A percentile compares a stretch with the other conserved stretches of the same genome.
Evolutionary conservation across 1,284 basidiomycete genomes (phyloP).

Genomic region (Boletus smithii): DNA sequence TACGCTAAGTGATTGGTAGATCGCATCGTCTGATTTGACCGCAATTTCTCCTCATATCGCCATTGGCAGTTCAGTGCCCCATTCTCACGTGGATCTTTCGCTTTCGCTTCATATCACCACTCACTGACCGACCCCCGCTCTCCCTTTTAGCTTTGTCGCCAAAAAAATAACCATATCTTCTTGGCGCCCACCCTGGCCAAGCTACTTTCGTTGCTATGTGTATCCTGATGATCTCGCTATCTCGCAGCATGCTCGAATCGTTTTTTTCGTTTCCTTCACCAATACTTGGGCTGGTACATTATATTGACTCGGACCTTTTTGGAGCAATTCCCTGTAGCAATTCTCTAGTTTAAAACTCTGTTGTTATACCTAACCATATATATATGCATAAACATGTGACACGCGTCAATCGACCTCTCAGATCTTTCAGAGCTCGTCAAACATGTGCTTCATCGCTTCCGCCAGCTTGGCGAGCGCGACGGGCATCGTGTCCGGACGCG

Average conservation of each 20-base stretch:
- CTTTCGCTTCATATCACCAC: slow-evolving; percentile 1
- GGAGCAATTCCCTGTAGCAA: background rate
- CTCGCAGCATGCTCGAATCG: background rate
- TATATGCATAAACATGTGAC: no score
- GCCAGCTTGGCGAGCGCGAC: background rate
- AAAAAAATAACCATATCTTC: background rate
- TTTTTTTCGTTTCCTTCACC: background rate
- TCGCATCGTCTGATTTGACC: slow-evolving; percentile 11
- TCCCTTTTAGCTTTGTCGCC: background rate
- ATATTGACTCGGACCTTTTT: background rate
- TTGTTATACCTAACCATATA: background rate
- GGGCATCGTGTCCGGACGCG: background rate
- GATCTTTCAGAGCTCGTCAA: no score
- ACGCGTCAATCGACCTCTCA: no score
- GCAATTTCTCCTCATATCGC: slow-evolving; percentile 6
- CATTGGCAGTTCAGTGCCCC: background rate
- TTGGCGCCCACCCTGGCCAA: background rate
- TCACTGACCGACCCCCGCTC: slow-evolving; percentile 9
- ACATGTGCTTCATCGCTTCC: background rate
- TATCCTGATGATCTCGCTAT: background rate
- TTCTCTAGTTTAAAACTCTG: background rate
- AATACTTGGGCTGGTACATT: background rate
- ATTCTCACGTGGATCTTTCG: slow-evolving; percentile 9
- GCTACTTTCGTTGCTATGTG: background rate
- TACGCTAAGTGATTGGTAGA: slow-evolving; percentile 27